Base-by-base conservation (phyloP, 805 yeast genomes). In the Monosporozyma aerobia region DNA sequence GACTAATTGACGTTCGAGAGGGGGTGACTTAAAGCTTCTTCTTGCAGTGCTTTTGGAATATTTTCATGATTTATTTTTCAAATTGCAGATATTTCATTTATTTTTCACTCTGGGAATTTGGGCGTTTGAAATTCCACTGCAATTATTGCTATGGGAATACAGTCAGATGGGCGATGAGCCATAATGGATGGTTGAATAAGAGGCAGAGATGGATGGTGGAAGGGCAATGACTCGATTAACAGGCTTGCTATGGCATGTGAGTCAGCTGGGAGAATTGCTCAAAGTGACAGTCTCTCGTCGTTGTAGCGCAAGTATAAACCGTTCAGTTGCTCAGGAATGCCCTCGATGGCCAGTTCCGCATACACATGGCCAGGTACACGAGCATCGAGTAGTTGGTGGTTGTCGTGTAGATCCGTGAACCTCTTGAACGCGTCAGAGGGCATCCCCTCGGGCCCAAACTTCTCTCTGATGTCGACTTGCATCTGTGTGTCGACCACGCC, bases 401-500 rank as follows among this genome's bases (percentile, higher is more conserved):
- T 74, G 19, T 71, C 56, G 62, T 87, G 81, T 54, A 92, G 71
- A 35, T 82, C 83, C 5, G 74, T 70, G 69, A 92, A 92, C 56
- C 83, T 73, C 50, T 80, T 70, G 56, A 80, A 75, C 3, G 81
- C 77, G 19, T 77, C 81, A 0, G 74, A 70, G 0, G 76, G 72
- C 97, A 90, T 90, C 29, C 72, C 71, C 3, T 61, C 56, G 2
- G 82, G 81, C 57, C 79, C 73, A 54, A 70, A 80, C 45, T 69
- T 75, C 16, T 80, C 84, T 60, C 98, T 80, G 53, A 92, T 90
- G 51, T 81, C 83, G 7, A 58, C 65, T 70, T 94, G 98, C 98
- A 94, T 92, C 22, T 73, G 73, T 1, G 99, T 92, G 64, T 88
- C 88, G 1, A 94, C 97, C 1, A 89, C 95, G 3, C 99, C 98